These are phyloP conservation scores for Salvia hispanica DNA, from an alignment of 257 asterid species.

Conservation along the genomic window DNA sequence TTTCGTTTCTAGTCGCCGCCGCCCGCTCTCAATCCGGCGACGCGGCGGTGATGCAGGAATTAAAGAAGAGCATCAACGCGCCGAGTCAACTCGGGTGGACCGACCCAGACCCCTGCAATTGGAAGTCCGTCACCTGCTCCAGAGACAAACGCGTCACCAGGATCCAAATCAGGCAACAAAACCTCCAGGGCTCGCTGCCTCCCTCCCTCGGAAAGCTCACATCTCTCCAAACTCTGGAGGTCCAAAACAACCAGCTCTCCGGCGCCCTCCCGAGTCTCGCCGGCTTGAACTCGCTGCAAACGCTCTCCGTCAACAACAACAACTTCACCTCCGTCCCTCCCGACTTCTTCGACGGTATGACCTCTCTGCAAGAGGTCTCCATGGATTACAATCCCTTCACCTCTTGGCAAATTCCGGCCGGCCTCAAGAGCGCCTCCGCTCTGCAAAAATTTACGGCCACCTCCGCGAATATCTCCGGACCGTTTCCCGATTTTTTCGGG, in stretches of 20 bases:
- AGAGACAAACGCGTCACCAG: slow-evolving; percentile 45
- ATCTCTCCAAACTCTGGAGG: slow-evolving; percentile 54
- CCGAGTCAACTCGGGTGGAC: slow-evolving; percentile 50
- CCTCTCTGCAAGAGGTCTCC: slow-evolving; percentile 45
- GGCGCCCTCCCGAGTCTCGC: slow-evolving; percentile 73
- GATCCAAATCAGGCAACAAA: slow-evolving; percentile 67
- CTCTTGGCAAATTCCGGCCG: slow-evolving; percentile 61
- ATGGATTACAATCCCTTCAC: slow-evolving; percentile 63
- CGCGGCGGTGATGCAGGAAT: slow-evolving; percentile 56
- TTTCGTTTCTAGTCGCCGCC: slow-evolving; percentile 31
- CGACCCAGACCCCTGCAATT: slow-evolving; percentile 49
- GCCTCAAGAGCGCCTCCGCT: slow-evolving; percentile 44
- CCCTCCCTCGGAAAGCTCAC: slow-evolving; percentile 49
- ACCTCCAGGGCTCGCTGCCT: slow-evolving; percentile 67
- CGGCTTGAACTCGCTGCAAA: slow-evolving; percentile 52
- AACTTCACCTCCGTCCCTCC: slow-evolving; percentile 60
- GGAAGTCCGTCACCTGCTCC: slow-evolving; percentile 45
- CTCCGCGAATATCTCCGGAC: slow-evolving; percentile 52
- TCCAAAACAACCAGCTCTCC: slow-evolving; percentile 47
- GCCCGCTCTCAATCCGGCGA: slow-evolving; percentile 42
- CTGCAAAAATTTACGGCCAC: slow-evolving; percentile 63
- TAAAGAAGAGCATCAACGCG: slow-evolving; percentile 42
- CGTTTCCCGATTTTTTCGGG: slow-evolving; percentile 60
- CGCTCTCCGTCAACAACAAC: slow-evolving; percentile 51
- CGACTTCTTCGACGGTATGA: slow-evolving; percentile 82